Evolutionary conservation across 2,329 filamentous ascomycete genomes (phyloP).

Genomic region (Metarhizium album): DNA sequence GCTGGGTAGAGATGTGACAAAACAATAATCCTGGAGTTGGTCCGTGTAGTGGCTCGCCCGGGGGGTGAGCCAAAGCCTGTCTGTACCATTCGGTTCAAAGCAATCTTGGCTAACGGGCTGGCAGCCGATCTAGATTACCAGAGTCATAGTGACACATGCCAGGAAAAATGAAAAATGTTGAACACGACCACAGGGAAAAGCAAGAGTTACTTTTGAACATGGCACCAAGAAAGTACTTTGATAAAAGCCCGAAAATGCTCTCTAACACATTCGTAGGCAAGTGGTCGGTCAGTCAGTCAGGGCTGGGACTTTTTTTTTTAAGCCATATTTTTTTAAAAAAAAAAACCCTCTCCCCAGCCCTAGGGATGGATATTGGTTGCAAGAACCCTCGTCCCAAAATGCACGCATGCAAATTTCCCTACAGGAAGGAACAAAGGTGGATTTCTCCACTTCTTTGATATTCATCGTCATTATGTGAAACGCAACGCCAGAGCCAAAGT

Average conservation of each 20-base stretch:
- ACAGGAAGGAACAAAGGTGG: conserved; percentile 26
- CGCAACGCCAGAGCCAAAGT: conserved; percentile 18
- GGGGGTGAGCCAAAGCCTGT: no score
- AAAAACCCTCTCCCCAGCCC: conserved; percentile 10
- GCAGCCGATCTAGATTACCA: no score
- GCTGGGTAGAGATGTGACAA: conserved; percentile 5
- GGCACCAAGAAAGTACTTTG: conserved; percentile 20
- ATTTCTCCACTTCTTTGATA: conserved; percentile 22
- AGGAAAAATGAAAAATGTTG: no score
- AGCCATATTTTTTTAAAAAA: no score
- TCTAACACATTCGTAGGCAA: conserved; percentile 31
- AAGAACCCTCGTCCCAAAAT: conserved; percentile 25
- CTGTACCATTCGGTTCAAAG: no score
- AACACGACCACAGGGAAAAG: background rate
- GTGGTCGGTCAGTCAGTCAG: conserved; percentile 7
- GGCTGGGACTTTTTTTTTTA: conserved; percentile 11
- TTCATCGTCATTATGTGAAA: conserved; percentile 14
- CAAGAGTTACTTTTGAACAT: background rate
- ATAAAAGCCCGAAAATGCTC: conserved; percentile 24
- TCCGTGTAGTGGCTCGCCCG: no score
- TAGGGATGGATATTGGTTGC: conserved; percentile 16
- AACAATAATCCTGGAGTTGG: no score
- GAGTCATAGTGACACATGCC: no score
- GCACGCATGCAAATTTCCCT: conserved; percentile 12
- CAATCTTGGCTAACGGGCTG: no score